Base-by-base conservation (phyloP, 352 stramenopile species). In the Phytophthora cactorum region DNA sequence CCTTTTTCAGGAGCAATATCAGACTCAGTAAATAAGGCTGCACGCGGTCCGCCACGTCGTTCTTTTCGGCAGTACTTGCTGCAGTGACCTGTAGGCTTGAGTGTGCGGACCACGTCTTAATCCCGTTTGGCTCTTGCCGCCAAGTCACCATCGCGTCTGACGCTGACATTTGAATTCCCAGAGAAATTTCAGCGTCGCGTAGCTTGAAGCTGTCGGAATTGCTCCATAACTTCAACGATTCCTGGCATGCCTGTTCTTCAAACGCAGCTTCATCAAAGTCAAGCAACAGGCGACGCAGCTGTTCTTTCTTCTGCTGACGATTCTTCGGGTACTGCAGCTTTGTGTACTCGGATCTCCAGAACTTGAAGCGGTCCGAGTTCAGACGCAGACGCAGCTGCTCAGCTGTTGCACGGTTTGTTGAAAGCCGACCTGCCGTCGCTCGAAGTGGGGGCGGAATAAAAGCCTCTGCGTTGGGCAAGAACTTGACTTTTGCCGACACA, bases 131-230 rank as follows among this genome's bases (percentile, higher is more conserved):
- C 43, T 66, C 63, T 60, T 79, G 72, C 43, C 70, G 60, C 81
- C 81, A 89, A 7, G 44, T 73, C 27, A 88, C 70, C 41, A 88
- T 52, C 22, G 79, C 81, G 10, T 86, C 81, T 0, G 72, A 82
- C 31, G 72, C 81, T 45, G 79, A 70, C 55, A 87, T 66, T 7
- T 81, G 75, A 52, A 86, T 62, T 15, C 81, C 81, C 8, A 89
- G 15, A n/a, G 66, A 58, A 49, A 89, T 81, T 27, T 89, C 81
- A n/a, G 27, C 31, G 29, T 86, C 77, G 15, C 75, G 78, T 27
- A 74, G 2, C 7, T 67, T 65, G 9, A 63, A 53, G n/a, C 59
- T 45, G 4, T 66, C 52, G 14, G 47, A 47, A 39, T 45, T 46
- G 11, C 25, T 66, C 50, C 56, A 66, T 25, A 52, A 36, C 22